Conservation (phyloP, 352 stramenopile genomes). For the Thraustochytrium striatum region DNA sequence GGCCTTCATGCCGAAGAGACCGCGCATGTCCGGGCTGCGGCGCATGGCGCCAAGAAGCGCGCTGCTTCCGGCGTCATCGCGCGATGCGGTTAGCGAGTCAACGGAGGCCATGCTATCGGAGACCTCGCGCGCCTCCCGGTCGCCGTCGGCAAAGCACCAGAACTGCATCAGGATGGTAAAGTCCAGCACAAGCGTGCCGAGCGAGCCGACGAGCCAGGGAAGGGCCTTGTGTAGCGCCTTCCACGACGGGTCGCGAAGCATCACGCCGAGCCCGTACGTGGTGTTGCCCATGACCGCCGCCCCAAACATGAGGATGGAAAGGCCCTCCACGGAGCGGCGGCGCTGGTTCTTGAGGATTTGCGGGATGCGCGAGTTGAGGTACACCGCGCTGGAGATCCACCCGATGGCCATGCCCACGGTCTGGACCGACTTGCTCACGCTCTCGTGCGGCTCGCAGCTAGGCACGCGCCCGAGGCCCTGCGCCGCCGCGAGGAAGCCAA, state of each 20-base stretch:
- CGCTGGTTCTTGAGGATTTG: slow-evolving; percentile 51
- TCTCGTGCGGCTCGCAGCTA: background rate
- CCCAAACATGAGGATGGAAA: slow-evolving; percentile 52
- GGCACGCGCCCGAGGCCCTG: background rate
- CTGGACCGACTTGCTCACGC: background rate
- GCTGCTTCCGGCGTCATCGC: background rate
- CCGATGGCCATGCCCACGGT: slow-evolving; percentile 45
- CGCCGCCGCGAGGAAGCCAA: no score
- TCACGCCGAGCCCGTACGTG: slow-evolving; percentile 40
- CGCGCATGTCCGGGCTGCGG: slow-evolving; percentile 3
- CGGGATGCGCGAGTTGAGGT: slow-evolving; percentile 49
- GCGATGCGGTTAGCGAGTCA: background rate
- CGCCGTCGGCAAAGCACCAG: slow-evolving; percentile 44
- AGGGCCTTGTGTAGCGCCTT: slow-evolving; percentile 38
- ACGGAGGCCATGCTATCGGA: background rate
- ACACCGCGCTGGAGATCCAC: slow-evolving; percentile 45
- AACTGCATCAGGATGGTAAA: slow-evolving; percentile 54
- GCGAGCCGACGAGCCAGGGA: slow-evolving; percentile 47
- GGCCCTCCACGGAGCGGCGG: slow-evolving; percentile 47
- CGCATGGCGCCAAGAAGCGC: background rate
- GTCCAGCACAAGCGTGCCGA: slow-evolving; percentile 50
- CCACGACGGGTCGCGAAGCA: slow-evolving; percentile 43
- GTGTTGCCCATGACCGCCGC: slow-evolving; percentile 51
- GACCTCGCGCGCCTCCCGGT: background rate
- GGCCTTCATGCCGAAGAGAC: slow-evolving; percentile 41